Base-by-base conservation (phyloP, 768 basidiomycete species). In the Leccinum variicolor region DNA sequence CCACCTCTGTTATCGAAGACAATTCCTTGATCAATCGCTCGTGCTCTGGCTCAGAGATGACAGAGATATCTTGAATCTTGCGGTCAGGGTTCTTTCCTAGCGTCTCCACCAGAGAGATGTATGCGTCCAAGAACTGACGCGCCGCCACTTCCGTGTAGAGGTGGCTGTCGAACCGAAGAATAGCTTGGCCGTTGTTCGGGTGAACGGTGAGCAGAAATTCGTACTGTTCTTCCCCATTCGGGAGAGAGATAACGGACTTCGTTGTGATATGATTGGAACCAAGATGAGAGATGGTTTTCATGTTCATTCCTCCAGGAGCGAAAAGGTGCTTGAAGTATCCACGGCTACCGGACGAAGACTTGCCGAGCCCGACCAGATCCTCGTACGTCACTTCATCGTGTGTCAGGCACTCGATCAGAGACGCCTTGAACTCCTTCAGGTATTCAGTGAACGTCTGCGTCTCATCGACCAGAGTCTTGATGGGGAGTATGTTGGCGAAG, bases 241-340 rank as follows among this genome's bases (percentile, higher is more conserved):
- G 69, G 4, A 70, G 60, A 8, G 67, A 54, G 34, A 65, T 29
- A 14, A 41, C 51, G 28, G 66, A 67, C 23, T 67, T 65, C 29
- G 57, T 9, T 3, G 52, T 19, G 9, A 67, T 60, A 45, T 61
- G 28, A 28, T 65, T 65, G 39, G 15, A 52, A 23, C 62, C 57
- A 25, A 71, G 60, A 33, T 13, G 31, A 6, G 31, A 68, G 14
- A 71, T 64, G 9, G 61, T 67, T 3, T 71, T 58, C 61, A 64
- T 55, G 51, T 65, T 71, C 64, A 69, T 63, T 34, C 69, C 69
- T 31, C 69, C 69, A 3, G 65, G 31, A 33, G 69, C 69, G 60
- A 70, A 70, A 26, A 70, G 54, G 53, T 70, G 69, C 50, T 70
- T 70, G 62, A 70, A 70, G 62, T 71, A 70, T 56, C 69, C 67